phyloP scores from a whole-genome alignment of 2,329 filamentous ascomycete genomes.

The Aspergillus sp. region DNA sequence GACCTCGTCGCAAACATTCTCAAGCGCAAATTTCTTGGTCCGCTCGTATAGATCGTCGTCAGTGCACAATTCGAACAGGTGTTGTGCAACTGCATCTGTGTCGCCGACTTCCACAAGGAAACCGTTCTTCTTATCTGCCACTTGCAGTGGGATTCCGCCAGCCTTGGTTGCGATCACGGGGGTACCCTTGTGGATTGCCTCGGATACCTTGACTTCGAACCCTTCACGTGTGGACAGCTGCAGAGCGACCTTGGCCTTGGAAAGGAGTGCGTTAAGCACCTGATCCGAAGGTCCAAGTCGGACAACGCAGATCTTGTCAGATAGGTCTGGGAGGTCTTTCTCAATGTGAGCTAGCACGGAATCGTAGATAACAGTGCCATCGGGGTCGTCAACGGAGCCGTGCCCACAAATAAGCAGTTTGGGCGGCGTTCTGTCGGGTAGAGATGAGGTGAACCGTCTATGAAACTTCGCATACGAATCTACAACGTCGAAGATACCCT shows the following conservation, averaged over 20 bases:
- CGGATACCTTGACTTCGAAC: slow-evolving; percentile 84
- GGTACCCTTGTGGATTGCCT: slow-evolving; percentile 76
- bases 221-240: slow-evolving; percentile 81
- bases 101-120: slow-evolving; percentile 74
- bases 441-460: slow-evolving; percentile 55
- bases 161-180: slow-evolving; percentile 74
- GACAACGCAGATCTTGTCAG: slow-evolving; percentile 70
- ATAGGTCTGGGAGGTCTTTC: slow-evolving; percentile 61
- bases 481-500: slow-evolving; percentile 77
- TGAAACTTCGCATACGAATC: slow-evolving; percentile 74
- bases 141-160: slow-evolving; percentile 79
- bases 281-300: slow-evolving; percentile 77
- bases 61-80: slow-evolving; percentile 67
- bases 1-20: slow-evolving; percentile 76
- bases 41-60: slow-evolving; percentile 64
- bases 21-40: slow-evolving; percentile 66
- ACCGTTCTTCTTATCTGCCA: slow-evolving; percentile 70
- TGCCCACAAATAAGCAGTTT: slow-evolving; percentile 77
- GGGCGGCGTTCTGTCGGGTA: slow-evolving; percentile 58
- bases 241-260: slow-evolving; percentile 70
- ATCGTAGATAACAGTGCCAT: slow-evolving; percentile 71
- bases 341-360: slow-evolving; percentile 69
- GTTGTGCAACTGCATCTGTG: slow-evolving; percentile 66
- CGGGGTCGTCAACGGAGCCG: slow-evolving; percentile 78
- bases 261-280: slow-evolving; percentile 73